Base-by-base conservation (phyloP, 75 land plant genomes). In the Isoetes taiwanensis region DNA sequence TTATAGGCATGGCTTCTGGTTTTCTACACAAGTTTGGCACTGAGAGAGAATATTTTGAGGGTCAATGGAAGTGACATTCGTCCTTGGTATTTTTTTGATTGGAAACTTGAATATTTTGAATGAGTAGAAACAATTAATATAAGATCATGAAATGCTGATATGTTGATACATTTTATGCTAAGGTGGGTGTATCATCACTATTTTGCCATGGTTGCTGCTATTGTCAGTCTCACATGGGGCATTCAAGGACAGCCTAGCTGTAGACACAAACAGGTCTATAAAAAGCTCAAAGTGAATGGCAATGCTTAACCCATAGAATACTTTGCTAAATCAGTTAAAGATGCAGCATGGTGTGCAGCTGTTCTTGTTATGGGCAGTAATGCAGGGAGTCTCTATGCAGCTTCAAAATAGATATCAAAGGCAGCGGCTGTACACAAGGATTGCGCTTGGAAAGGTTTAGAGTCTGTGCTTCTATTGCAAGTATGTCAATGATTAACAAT, bases 101-200 rank as follows among this genome's bases (percentile, higher is more conserved):
- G 14, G n/a, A n/a, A n/a, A n/a, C n/a, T n/a, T n/a, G n/a, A n/a
- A n/a, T n/a, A n/a, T n/a, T n/a, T n/a, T n/a, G n/a, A n/a, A n/a
- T n/a, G n/a, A n/a, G n/a, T n/a, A n/a, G n/a, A n/a, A n/a, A n/a
- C n/a, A n/a, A n/a, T n/a, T n/a, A n/a, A n/a, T n/a, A n/a, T n/a
- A n/a, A n/a, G n/a, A n/a, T n/a, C n/a, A n/a, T n/a, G n/a, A n/a
- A n/a, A n/a, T n/a, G n/a, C n/a, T n/a, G n/a, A n/a, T n/a, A n/a
- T n/a, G n/a, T n/a, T n/a, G n/a, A n/a, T n/a, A n/a, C n/a, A n/a
- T n/a, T n/a, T n/a, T n/a, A n/a, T 70, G 33, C 67, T 17, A 66
- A 93, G 98, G 98, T 93, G 99, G 99, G 78, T 94, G 30, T 88
- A 79, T 57, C 99, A 94, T 77, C 99, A 94, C 54, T 94, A 94